A percentile compares a stretch with the other conserved stretches of the same genome.
Evolutionary conservation across 495 filamentous ascomycete species (phyloP).

Genomic region (Bacidia gigantensis): DNA sequence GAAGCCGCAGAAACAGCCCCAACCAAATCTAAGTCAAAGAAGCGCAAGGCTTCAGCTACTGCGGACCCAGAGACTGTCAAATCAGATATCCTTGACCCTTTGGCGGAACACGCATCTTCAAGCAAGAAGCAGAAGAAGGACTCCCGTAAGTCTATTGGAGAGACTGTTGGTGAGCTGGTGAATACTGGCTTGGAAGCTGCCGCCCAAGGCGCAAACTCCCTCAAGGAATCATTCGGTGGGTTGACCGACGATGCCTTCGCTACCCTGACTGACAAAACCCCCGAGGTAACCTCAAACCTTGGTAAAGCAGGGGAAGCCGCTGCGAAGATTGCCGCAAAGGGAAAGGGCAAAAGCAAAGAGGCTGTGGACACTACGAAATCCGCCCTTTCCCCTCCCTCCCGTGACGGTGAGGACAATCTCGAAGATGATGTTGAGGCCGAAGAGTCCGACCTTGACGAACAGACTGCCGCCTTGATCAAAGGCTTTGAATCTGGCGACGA

Average conservation of each 20-base stretch:
- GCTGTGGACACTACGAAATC: conserved; percentile 16
- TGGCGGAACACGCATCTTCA: conserved; percentile 7
- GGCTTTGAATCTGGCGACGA: conserved; percentile 74
- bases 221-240: conserved; percentile 10
- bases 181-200: conserved; percentile 10
- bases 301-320: conserved; percentile 18
- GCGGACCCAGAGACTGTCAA: conserved; percentile 9
- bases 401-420: conserved; percentile 24
- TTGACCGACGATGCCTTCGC: conserved; percentile 2
- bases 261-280: conserved; percentile 8
- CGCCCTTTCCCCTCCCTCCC: conserved; percentile 17
- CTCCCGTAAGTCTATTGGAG: conserved; percentile 3
- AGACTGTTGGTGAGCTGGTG: conserved; percentile 11
- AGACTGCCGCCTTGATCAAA: conserved; percentile 54
- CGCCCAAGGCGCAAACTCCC: conserved; percentile 9
- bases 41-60: conserved; percentile 12
- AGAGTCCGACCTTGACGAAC: conserved; percentile 42
- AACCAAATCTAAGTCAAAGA: conserved; percentile 12
- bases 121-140: conserved; percentile 15
- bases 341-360: conserved; percentile 12
- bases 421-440: conserved; percentile 16
- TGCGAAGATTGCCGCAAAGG: conserved; percentile 12
- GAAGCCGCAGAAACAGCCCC: background rate
- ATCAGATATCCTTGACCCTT: conserved; percentile 9
- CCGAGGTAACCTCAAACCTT: conserved; percentile 10